phyloP scores from a whole-genome alignment of 129 eudicot species.

The Calendula officinalis region DNA sequence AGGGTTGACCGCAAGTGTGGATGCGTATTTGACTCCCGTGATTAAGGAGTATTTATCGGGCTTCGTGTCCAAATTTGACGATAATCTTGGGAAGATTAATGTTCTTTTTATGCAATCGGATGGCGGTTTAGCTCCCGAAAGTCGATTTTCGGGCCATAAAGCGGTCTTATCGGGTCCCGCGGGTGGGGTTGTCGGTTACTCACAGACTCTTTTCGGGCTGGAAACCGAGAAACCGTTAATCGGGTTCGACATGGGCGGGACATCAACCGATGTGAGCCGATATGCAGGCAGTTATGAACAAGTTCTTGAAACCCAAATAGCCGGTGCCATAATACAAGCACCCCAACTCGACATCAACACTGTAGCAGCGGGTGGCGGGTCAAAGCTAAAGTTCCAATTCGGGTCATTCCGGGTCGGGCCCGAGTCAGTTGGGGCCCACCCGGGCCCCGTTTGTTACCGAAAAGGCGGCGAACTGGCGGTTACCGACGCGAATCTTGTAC shows the following conservation, averaged over 20 bases:
- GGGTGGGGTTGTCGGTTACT: conserved; percentile 97
- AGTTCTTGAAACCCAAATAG: conserved; percentile 90
- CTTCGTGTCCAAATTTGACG: conserved; percentile 86
- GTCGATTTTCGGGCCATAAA: conserved; percentile 94
- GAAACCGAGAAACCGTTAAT: conserved; percentile 87
- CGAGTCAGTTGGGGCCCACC: conserved; percentile 97
- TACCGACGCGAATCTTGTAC: conserved; percentile 89
- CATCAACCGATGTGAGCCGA: conserved; percentile 96
- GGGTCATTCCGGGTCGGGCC: conserved; percentile 97
- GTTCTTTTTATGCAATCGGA: conserved; percentile 98
- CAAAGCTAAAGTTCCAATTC: conserved; percentile 88
- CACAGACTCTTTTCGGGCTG: conserved; percentile 79
- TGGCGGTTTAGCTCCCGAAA: conserved; percentile 97
- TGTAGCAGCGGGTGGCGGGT: conserved; percentile 99
- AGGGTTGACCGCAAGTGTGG: conserved; percentile 95
- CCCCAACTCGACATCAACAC: conserved; percentile 98
- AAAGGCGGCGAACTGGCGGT: conserved; percentile 96
- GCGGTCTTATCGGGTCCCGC: conserved; percentile 99
- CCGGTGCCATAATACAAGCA: conserved; percentile 95
- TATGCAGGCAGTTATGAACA: conserved; percentile 93
- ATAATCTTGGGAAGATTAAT: conserved; percentile 62
- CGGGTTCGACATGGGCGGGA: conserved; percentile 99
- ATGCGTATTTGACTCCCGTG: conserved; percentile 90
- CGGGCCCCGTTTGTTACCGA: conserved; percentile 95
- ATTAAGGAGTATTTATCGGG: conserved; percentile 87